Conservation (phyloP, 192 early-diverging fungal species). For the Rhizophlyctis rosea region DNA sequence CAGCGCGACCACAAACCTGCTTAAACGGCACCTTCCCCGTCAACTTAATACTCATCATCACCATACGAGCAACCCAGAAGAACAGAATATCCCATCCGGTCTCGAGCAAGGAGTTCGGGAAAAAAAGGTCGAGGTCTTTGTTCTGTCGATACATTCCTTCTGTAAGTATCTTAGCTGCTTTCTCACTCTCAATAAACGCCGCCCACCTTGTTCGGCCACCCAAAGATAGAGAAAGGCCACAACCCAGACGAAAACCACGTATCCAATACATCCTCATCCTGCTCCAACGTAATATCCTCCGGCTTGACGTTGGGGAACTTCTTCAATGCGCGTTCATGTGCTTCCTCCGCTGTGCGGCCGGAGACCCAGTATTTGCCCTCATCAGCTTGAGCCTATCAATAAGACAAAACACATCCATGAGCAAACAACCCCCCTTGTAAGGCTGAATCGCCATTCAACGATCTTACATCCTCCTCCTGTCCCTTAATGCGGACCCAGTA, state of each 20-base stretch:
- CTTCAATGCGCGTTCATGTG: slow-evolving; percentile 66
- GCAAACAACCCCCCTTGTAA: slow-evolving; percentile 6
- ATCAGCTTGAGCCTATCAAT: slow-evolving; percentile 32
- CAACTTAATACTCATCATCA: slow-evolving; percentile 95
- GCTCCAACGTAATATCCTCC: slow-evolving; percentile 79
- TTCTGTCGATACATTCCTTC: slow-evolving; percentile 43
- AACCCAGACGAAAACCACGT: slow-evolving; percentile 99
- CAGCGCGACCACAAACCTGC: slow-evolving; percentile 42
- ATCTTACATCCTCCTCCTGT: slow-evolving; percentile 34
- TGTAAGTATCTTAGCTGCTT: not conserved
- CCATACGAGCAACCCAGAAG: slow-evolving; percentile 99
- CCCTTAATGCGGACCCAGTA: slow-evolving; percentile 81
- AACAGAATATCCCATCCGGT: slow-evolving; percentile 99
- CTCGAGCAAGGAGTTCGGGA: slow-evolving; percentile 88
- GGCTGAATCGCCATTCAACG: slow-evolving; percentile 5
- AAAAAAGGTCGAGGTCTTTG: slow-evolving; percentile 78
- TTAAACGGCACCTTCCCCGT: slow-evolving; percentile 95
- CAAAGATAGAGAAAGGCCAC: slow-evolving; percentile 97
- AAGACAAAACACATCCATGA: not conserved
- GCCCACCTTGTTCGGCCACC: slow-evolving; percentile 83
- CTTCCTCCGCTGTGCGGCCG: slow-evolving; percentile 75
- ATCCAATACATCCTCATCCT: slow-evolving; percentile 88
- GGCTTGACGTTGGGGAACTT: slow-evolving; percentile 68
- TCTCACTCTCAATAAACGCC: not conserved
- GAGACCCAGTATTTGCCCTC: slow-evolving; percentile 84